Base-by-base conservation (phyloP, 2,329 filamentous ascomycete species). In the Grosmannia clavigera region DNA sequence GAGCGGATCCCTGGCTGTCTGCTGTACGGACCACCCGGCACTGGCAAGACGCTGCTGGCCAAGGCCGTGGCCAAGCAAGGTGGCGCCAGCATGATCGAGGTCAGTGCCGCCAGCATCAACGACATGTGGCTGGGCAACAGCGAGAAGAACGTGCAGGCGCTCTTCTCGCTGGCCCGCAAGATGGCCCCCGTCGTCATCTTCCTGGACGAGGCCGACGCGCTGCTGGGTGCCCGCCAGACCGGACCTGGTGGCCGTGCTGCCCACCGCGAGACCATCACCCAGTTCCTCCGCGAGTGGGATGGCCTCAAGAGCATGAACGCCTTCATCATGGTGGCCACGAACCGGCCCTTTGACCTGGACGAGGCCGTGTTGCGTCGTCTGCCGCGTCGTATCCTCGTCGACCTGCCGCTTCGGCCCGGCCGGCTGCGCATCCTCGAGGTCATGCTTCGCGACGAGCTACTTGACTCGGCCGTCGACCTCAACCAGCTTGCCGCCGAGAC, bases 321-420 rank as follows among this genome's bases (percentile, higher is more conserved):
- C 3, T 97, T 99, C 71, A 92, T 99, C 72, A 96, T 99, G 91
- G 91, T 97, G 0, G 92, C 94, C 33, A 97, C 92, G 10, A 97
- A 99, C 72, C 81, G 92, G 11, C 94, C 94, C 0, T 96, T 95
- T 68, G 94, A 97, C 68, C 82, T 99, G 1, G 94, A 99, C 67
- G 89, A 94, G 66, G 89, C 89, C 11, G 87, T 94, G 11, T 78
- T 94, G 54, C 80, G 89, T n/a, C 81, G 88, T 14, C 75, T 92
- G 27, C 88, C 88, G 2, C 78, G 88, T 59, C 81, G 87, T 51
- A 75, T 92, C 43, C 78, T 92, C 0, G 81, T 92, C 50, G 88
- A 92, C 68, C 75, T 92, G 6, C 88, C 88, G 0, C 77, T 84
- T 1, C 78, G 77, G 59, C 74, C 76, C 14, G 83, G 84, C 66